Percentiles rank a stretch among this genome's conserved stretches.
phyloP scores from a whole-genome alignment of 2,329 filamentous ascomycete genomes.

The Paracamarosporium sp. region DNA sequence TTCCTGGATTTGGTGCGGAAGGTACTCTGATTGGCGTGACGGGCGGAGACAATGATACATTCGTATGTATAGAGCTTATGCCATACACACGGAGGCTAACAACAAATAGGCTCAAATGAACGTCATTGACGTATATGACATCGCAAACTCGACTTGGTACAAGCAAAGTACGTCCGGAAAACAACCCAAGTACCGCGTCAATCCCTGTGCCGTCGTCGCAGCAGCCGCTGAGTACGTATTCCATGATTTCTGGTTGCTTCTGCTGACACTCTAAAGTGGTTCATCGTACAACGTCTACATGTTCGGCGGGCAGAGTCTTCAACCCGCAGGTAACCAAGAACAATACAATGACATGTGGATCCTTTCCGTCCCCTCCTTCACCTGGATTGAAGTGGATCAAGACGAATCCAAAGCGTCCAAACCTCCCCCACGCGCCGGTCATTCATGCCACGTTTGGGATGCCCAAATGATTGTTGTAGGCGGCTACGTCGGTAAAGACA shows the following conservation, averaged over 20 bases:
- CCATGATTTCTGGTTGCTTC: not conserved
- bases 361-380: conserved; percentile 79
- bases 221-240: conserved; percentile 65
- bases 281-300: conserved; percentile 80
- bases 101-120: conserved; percentile 66
- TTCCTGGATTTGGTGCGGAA: conserved; percentile 77
- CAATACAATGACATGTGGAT: conserved; percentile 81
- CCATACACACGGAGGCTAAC: conserved; percentile 12
- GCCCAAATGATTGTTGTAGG: conserved; percentile 82
- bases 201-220: conserved; percentile 76
- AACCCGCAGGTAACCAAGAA: conserved; percentile 63
- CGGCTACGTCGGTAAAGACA: conserved; percentile 68
- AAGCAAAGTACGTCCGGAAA: conserved; percentile 71
- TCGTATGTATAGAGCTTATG: conserved; percentile 54
- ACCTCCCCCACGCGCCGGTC: conserved; percentile 70
- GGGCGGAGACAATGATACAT: conserved; percentile 72
- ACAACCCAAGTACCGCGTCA: conserved; percentile 66
- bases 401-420: conserved; percentile 48
- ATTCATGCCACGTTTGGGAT: conserved; percentile 79
- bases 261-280: conserved; percentile 51
- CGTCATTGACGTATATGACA: conserved; percentile 80
- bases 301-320: conserved; percentile 77
- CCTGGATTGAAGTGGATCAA: conserved; percentile 73
- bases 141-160: conserved; percentile 74
- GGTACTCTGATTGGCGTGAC: conserved; percentile 81